Evolutionary conservation across 805 yeast species (phyloP), one percentile per base, ranked within the genome.

Genomic region (Saturnispora halmiae): DNA sequence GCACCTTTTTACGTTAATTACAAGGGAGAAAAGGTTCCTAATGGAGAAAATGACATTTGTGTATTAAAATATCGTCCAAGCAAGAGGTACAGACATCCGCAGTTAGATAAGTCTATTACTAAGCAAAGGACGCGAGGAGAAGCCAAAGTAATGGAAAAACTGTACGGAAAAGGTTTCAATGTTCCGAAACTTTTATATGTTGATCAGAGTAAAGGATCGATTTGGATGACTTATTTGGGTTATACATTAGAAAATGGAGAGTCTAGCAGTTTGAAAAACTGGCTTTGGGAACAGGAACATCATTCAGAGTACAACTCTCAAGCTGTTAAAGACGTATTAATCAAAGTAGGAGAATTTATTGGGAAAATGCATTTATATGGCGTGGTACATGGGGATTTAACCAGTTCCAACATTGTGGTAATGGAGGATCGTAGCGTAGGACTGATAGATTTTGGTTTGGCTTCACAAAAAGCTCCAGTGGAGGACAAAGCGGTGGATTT

Each of bases 401-500:
- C 98, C 0, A 77, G 90, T 18, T 88, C 97, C 0, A 92, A 92
- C 53, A 75, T 87, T 20, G 71, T 92, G 34, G 30, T 54, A 88
- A 11, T 33, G 21, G 25, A 33, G 11, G n/a, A 27, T 26, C 13
- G 36, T 6, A 21, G 13, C 7, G 18, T 36, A 7, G 41, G 44
- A 19, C 60, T 92, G 48, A 92, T 92, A 41, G 98, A 92, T 56
- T 92, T 92, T 63, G 98, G 98, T 0, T 67, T 92, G 15, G 82
- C 94, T 2, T 76, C 87, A 10, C 77, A 77, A 43, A 77, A 94
- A 0, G 69, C 71, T 1, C 57, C 86, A 46, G 72, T 82, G 0
- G 98, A 92, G 52, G 97, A 90, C 54, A 87, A 85, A 59, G 97
- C 97, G 3, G 98, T 92, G n/a, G 98, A 92, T 59, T 60, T 92